Evolutionary conservation across 2,329 filamentous ascomycete species (phyloP), one percentile per base, ranked within the genome.

Genomic region (Phialophora verrucosa): DNA sequence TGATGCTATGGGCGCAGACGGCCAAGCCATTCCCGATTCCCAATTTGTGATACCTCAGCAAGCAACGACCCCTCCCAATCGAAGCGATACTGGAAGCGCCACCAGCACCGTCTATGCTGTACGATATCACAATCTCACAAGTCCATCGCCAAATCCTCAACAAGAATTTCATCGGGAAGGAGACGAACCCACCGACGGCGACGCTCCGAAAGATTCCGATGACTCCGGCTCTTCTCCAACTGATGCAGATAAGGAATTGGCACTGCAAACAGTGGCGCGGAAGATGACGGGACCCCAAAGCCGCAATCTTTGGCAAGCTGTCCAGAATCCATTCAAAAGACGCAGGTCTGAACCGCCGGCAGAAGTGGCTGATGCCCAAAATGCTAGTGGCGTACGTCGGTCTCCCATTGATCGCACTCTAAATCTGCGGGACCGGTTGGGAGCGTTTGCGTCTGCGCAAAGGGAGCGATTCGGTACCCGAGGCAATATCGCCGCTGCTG

Each of bases 31-130:
- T 23, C 12, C 49, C 82, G 84, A 11, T 75, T 78, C 49, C 77
- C 79, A 55, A 29, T 42, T 66, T 35, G 53, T 63, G 31, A 42
- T 54, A 25, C 65, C 63, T n/a, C 62, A 68, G 29, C 65, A 62
- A n/a, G 78, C 82, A 23, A 78, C 82, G 7, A 87, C 85, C 11
- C 86, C 87, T 0, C 78, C 88, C 44, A 88, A 85, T 72, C 80
- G 87, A 69, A 83, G 83, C 23, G 86, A 89, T 71, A 88, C 85
- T 0, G 84, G 83, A 5, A 89, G 86, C 75, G 86, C 85, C 8
- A 84, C 83, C 29, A 89, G 87, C 68, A 89, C 87, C 0, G 84
- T 88, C 4, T 89, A 90, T 73, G 84, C 86, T 59, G 83, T 90
- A 32, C 84, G 84, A 32, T 88, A 89, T 72, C 85, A 88, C 71